These are phyloP conservation scores for Adansonia grandidieri DNA, from an alignment of 441 rosid genomes.

Conservation along the genomic window DNA sequence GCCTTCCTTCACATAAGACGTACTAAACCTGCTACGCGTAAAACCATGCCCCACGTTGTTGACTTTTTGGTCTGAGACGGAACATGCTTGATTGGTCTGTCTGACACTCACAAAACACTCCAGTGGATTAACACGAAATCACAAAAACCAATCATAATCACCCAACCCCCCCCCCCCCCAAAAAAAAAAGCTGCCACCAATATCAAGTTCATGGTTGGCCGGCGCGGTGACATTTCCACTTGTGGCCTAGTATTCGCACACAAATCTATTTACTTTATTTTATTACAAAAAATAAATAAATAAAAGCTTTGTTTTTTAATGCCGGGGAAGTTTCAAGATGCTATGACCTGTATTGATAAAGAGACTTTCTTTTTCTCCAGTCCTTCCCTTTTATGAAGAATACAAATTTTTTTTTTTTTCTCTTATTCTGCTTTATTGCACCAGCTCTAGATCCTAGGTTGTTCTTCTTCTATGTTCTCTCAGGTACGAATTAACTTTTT, in stretches of 20 bases:
- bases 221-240: conserved; percentile 18
- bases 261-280: not conserved
- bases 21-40: not conserved
- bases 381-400: not conserved
- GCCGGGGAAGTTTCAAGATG: conserved; percentile 20
- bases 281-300: not conserved
- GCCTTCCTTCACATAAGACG: not conserved
- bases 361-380: not conserved
- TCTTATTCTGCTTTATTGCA: not conserved
- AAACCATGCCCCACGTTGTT: not conserved
- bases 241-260: not conserved
- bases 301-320: conserved; percentile 2
- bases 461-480: not conserved
- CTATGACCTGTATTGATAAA: not conserved
- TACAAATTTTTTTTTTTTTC: not conserved
- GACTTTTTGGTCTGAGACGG: not conserved
- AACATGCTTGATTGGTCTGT: not conserved
- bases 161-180: not conserved
- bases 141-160: not conserved
- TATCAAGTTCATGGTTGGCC: not conserved
- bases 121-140: not conserved
- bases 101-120: not conserved
- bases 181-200: not conserved
- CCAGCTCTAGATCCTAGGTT: not conserved
- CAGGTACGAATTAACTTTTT: not conserved